These are phyloP conservation scores for Arxiozyma telluris DNA, from an alignment of 1,139 yeast species.

Conservation along the genomic window DNA sequence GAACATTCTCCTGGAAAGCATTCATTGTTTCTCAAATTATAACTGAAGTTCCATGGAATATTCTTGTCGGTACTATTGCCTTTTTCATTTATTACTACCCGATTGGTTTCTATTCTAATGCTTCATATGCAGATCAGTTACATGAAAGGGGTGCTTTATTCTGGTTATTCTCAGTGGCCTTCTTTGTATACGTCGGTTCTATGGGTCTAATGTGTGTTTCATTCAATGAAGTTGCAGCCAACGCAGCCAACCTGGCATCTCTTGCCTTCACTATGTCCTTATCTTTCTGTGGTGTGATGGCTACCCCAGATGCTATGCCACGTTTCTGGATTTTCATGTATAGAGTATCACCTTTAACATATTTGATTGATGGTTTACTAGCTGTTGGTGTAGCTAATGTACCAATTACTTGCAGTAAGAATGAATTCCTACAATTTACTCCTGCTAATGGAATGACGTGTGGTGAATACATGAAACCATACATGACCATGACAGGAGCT, in stretches of 20 bases:
- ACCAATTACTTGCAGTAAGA: slow-evolving; percentile 39
- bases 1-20: slow-evolving; percentile 54
- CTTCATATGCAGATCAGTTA: slow-evolving; percentile 43
- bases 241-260: slow-evolving; percentile 63
- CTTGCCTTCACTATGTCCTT: slow-evolving; percentile 58
- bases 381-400: slow-evolving; percentile 46
- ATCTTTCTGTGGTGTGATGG: slow-evolving; percentile 78
- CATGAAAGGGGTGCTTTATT: slow-evolving; percentile 58
- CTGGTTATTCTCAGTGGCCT: slow-evolving; percentile 50
- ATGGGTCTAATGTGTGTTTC: slow-evolving; percentile 51
- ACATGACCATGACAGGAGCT: slow-evolving; percentile 39
- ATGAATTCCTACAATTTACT: slow-evolving; percentile 39
- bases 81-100: slow-evolving; percentile 79
- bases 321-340: slow-evolving; percentile 57
- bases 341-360: slow-evolving; percentile 59
- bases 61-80: slow-evolving; percentile 53
- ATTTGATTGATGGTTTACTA: slow-evolving; percentile 44
- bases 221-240: slow-evolving; percentile 54
- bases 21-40: slow-evolving; percentile 52
- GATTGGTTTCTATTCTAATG: slow-evolving; percentile 56
- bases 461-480: slow-evolving; percentile 41
- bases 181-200: slow-evolving; percentile 52
- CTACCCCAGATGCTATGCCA: slow-evolving; percentile 47
- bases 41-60: slow-evolving; percentile 71
- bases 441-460: slow-evolving; percentile 48